Evolutionary conservation across 441 rosid genomes (phyloP).

Genomic region (California macrophylla): DNA sequence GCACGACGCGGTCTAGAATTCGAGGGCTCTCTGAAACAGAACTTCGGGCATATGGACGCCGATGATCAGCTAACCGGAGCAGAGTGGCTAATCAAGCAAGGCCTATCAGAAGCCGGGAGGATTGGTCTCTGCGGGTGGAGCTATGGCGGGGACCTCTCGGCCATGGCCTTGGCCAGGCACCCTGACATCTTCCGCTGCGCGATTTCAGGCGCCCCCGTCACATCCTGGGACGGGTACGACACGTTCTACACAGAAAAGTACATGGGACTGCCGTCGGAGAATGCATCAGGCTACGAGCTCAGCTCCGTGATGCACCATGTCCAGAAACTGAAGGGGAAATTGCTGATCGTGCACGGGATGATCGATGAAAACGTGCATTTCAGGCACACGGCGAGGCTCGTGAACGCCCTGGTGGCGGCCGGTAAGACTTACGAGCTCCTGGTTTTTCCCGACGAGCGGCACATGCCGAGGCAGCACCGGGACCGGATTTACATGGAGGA

Average conservation of each 20-base stretch:
- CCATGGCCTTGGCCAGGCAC: slow-evolving; percentile 45
- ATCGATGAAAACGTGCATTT: slow-evolving; percentile 93
- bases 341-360: slow-evolving; percentile 82
- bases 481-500: slow-evolving; percentile 85
- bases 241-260: slow-evolving; percentile 82
- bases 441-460: slow-evolving; percentile 81
- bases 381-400: slow-evolving; percentile 82
- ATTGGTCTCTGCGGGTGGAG: slow-evolving; percentile 91
- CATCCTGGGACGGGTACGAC: slow-evolving; percentile 96
- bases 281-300: slow-evolving; percentile 33
- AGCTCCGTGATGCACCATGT: slow-evolving; percentile 76
- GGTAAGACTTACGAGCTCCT: slow-evolving; percentile 64
- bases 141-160: slow-evolving; percentile 84
- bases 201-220: slow-evolving; percentile 76
- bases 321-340: slow-evolving; percentile 48
- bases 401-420: slow-evolving; percentile 62
- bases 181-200: slow-evolving; percentile 70
- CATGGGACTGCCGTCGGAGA: slow-evolving; percentile 65
- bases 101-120: slow-evolving; percentile 55
- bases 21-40: slow-evolving; percentile 58
- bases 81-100: slow-evolving; percentile 71
- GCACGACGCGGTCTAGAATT: slow-evolving; percentile 76
- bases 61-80: slow-evolving; percentile 80
- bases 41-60: slow-evolving; percentile 50
- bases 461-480: slow-evolving; percentile 58